phyloP scores from a whole-genome alignment of 768 basidiomycete species.

The Termitomyces sp. region DNA sequence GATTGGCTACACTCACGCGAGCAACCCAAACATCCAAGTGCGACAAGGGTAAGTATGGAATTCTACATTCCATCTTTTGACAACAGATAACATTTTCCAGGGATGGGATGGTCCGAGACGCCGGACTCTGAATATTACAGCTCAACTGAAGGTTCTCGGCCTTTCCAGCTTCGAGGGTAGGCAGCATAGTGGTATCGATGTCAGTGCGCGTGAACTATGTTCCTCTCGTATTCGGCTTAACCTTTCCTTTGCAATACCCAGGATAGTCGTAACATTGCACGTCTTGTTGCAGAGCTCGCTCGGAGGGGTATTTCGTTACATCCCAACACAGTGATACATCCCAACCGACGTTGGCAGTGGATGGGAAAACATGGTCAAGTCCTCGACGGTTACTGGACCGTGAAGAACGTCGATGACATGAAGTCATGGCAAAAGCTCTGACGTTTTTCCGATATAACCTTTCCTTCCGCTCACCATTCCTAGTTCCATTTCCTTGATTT shows the following conservation, averaged over 20 bases:
- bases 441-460: background rate
- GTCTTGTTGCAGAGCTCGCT: slow-evolving; percentile 77
- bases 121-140: slow-evolving; percentile 57
- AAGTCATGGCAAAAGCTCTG: slow-evolving; percentile 1
- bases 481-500: background rate
- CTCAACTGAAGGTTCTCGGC: slow-evolving; percentile 69
- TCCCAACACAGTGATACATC: slow-evolving; percentile 68
- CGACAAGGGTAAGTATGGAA: slow-evolving; percentile 13
- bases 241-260: slow-evolving; percentile 24
- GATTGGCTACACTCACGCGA: slow-evolving; percentile 32
- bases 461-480: background rate
- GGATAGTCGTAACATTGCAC: slow-evolving; percentile 88
- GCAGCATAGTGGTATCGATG: slow-evolving; percentile 87
- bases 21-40: slow-evolving; percentile 12
- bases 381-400: slow-evolving; percentile 35
- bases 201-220: slow-evolving; percentile 35
- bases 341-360: slow-evolving; percentile 72
- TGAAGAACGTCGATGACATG: background rate
- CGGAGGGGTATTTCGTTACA: slow-evolving; percentile 58
- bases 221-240: slow-evolving; percentile 8
- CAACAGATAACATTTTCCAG: slow-evolving; percentile 13
- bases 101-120: slow-evolving; percentile 19
- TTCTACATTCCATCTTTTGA: slow-evolving; percentile 2
- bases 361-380: slow-evolving; percentile 76
- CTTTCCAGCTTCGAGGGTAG: slow-evolving; percentile 77